Base-by-base conservation (phyloP, 768 basidiomycete species). In the Rhodotorula paludigena region DNA sequence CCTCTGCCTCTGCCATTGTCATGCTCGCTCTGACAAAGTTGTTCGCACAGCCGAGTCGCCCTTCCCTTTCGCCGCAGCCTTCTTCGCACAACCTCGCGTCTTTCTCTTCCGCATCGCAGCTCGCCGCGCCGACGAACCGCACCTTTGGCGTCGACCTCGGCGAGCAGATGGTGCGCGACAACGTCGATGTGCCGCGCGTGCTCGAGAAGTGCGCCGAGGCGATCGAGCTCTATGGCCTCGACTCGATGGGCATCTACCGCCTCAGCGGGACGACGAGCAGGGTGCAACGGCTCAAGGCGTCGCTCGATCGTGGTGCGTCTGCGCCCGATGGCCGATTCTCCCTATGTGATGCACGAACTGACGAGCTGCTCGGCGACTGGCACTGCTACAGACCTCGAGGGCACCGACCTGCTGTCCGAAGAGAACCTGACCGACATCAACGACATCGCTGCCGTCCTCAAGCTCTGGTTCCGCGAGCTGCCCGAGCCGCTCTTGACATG, bases 401-500 rank as follows among this genome's bases (percentile, higher is more conserved):
- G 85, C 2, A 89, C 92, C 42, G 87, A 98, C 78, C 81, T 99
- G 58, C 86, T 92, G 76, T 82, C 87, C 11, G 85, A 89, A 8
- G 94, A 98, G 77, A 92, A 92, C 89, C 85, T 89, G 41, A 83
- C 85, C 25, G 96, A 99, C 77, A 92, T 98, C 79, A 97, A 94
- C 80, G 92, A 90, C 67, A 88, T 98, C 58, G 84, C 96, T n/a
- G 89, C 91, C 63, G 90, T 87, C 32, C 81, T 97, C 69, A 99
- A 99, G 79, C 82, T 92, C 74, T 99, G 96, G 93, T 82, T 99
- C 75, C 84, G 96, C 70, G 96, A 99, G 76, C 82, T 98, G 47
- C 93, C 96, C 15, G 92, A 97, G 76, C 94, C 96, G 35, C 79
- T 99, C 56, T 80, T 99, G 73, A 98, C 94, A 10, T 81, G 83